Evolutionary conservation across 2,329 filamentous ascomycete species (phyloP).

Genomic region (Botrytis fragariae): DNA sequence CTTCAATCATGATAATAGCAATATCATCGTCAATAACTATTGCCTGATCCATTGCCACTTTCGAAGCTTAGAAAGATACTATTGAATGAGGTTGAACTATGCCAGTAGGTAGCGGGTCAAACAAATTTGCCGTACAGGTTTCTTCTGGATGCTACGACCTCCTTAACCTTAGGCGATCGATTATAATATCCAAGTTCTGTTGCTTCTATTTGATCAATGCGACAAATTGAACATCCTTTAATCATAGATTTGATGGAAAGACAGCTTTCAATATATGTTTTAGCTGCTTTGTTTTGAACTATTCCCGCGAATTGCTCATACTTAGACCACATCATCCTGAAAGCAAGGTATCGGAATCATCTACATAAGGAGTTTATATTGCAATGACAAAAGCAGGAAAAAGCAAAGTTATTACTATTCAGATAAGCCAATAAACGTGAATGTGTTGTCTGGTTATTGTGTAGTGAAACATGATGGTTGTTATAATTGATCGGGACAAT

Average conservation of each 20-base stretch:
- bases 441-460: neutral
- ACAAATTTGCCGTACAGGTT: neutral
- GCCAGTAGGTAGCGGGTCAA: neutral
- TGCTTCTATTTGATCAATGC: neutral
- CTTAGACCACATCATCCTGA: neutral
- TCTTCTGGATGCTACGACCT: neutral
- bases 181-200: neutral
- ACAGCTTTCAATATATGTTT: slow-evolving; percentile 4
- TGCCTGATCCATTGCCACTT: neutral
- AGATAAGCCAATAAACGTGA: neutral
- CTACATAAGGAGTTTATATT: neutral
- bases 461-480: neutral
- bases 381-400: neutral
- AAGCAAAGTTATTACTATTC: neutral
- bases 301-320: neutral
- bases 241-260: neutral
- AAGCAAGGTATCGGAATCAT: neutral
- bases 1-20: neutral
- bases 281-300: slow-evolving; percentile 4
- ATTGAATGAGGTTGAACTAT: neutral
- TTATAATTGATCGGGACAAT: neutral
- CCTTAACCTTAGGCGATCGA: neutral
- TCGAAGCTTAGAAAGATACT: neutral
- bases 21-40: slow-evolving; percentile 5
- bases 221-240: neutral